Conservation (phyloP, 805 yeast genomes). For the Sugiyamaella lignohabitans region DNA sequence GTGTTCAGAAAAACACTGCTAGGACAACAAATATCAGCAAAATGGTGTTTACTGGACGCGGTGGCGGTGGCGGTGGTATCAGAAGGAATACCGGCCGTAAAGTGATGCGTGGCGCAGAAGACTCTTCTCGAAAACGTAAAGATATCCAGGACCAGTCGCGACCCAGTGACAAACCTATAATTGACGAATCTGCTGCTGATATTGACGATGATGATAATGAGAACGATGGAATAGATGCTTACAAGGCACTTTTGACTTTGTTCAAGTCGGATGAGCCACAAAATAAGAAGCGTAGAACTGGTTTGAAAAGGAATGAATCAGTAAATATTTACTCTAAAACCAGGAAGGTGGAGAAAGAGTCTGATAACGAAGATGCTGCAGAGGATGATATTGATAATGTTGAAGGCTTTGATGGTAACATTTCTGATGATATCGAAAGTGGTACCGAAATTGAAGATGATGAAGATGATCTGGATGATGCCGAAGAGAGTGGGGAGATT, state of each 20-base stretch:
- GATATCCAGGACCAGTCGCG: slow-evolving; percentile 1
- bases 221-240: slow-evolving; percentile 31
- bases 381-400: slow-evolving; percentile 14
- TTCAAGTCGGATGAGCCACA: slow-evolving; percentile 39
- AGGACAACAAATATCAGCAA: too few species aligned
- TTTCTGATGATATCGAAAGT: slow-evolving; percentile 13
- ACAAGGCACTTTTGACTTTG: slow-evolving; percentile 60
- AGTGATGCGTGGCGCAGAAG: slow-evolving; percentile 8
- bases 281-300: slow-evolving; percentile 19
- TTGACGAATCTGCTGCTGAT: slow-evolving; percentile 10
- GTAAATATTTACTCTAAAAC: too few species aligned
- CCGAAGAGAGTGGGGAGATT: slow-evolving; percentile 17
- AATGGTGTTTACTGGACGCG: too few species aligned
- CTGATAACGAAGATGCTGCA: not conserved
- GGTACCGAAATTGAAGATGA: slow-evolving; percentile 30
- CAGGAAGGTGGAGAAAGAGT: slow-evolving; percentile 10
- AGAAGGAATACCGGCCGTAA: slow-evolving; percentile 14
- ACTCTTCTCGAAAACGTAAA: slow-evolving; percentile 2
- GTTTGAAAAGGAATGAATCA: slow-evolving; percentile 35
- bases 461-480: slow-evolving; percentile 18
- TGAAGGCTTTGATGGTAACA: slow-evolving; percentile 23
- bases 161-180: slow-evolving; percentile 5
- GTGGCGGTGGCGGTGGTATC: not conserved
- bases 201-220: slow-evolving; percentile 23
- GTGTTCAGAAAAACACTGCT: not conserved